phyloP scores from a whole-genome alignment of 345 rosid genomes.

The Excoecaria cochinchinensis region DNA sequence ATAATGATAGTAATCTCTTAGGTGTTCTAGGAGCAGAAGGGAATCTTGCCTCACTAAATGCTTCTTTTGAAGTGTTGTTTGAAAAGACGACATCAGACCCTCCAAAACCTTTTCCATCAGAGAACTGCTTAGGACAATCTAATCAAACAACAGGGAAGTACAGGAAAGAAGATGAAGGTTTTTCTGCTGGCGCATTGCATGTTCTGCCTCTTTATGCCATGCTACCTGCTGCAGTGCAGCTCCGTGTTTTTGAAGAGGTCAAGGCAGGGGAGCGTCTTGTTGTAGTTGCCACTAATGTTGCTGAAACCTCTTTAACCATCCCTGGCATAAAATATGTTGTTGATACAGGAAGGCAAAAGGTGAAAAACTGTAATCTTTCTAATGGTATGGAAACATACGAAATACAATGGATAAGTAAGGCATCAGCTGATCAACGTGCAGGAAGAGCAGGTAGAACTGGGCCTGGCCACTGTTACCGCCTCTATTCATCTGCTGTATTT shows the following conservation, averaged over 20 bases:
- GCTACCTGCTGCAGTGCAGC: slow-evolving; percentile 86
- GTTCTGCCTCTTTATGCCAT: slow-evolving; percentile 91
- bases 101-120: too few relatives aligned
- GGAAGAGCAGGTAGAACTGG: slow-evolving; percentile 98
- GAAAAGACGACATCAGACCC: too few relatives aligned
- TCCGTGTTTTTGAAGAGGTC: slow-evolving; percentile 68
- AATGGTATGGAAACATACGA: slow-evolving; percentile 80
- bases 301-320: slow-evolving; percentile 91
- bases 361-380: slow-evolving; percentile 63
- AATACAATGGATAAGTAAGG: slow-evolving; percentile 86
- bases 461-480: slow-evolving; percentile 92
- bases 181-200: too few relatives aligned
- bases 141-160: too few relatives aligned
- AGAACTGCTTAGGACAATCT: too few relatives aligned
- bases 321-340: slow-evolving; percentile 94
- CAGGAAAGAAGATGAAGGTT: too few relatives aligned
- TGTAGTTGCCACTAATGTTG: slow-evolving; percentile 90
- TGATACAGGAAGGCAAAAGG: slow-evolving; percentile 91
- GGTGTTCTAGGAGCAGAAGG: too few relatives aligned
- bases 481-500: slow-evolving; percentile 81
- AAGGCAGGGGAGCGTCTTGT: slow-evolving; percentile 83
- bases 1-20: too few relatives aligned
- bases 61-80: too few relatives aligned
- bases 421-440: slow-evolving; percentile 92
- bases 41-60: too few relatives aligned